phyloP scores from a whole-genome alignment of 495 filamentous ascomycete species.

The Aspergillus steynii region DNA sequence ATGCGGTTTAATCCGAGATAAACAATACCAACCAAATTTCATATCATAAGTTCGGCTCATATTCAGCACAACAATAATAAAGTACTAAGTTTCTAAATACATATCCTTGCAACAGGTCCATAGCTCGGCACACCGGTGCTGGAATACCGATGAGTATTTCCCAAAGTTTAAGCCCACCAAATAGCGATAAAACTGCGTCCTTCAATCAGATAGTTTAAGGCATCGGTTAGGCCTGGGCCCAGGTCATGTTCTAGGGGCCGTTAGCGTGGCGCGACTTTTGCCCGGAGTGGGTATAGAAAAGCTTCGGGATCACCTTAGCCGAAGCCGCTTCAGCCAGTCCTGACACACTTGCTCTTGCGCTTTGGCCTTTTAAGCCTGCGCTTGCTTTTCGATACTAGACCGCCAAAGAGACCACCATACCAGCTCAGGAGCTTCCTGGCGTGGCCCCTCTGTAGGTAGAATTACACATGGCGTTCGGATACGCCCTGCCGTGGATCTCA shows the following conservation, averaged over 20 bases:
- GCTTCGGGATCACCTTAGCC: not conserved
- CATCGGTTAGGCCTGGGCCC: not conserved
- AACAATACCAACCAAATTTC: not conserved
- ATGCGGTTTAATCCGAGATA: not conserved
- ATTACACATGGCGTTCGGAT: not conserved
- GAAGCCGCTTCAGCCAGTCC: not conserved
- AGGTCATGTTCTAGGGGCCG: not conserved
- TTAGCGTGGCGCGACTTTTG: not conserved
- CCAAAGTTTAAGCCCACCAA: not conserved
- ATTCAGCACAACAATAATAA: not conserved
- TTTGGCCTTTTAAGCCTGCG: not conserved
- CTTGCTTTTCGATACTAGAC: not conserved
- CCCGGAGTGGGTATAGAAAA: not conserved
- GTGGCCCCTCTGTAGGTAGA: not conserved
- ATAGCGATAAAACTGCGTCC: not conserved
- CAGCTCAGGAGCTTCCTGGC: not conserved
- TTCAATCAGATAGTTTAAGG: not conserved
- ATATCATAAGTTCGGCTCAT: not conserved
- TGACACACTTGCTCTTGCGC: not conserved
- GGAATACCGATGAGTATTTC: not conserved
- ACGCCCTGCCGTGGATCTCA: not conserved
- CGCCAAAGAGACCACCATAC: not conserved
- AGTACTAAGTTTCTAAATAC: slow-evolving; percentile 1
- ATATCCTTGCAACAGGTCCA: not conserved
- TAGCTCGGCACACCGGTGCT: not conserved